Evolutionary conservation across 768 basidiomycete genomes (phyloP), one percentile per base, ranked within the genome.

Genomic region (Mycena floridula): DNA sequence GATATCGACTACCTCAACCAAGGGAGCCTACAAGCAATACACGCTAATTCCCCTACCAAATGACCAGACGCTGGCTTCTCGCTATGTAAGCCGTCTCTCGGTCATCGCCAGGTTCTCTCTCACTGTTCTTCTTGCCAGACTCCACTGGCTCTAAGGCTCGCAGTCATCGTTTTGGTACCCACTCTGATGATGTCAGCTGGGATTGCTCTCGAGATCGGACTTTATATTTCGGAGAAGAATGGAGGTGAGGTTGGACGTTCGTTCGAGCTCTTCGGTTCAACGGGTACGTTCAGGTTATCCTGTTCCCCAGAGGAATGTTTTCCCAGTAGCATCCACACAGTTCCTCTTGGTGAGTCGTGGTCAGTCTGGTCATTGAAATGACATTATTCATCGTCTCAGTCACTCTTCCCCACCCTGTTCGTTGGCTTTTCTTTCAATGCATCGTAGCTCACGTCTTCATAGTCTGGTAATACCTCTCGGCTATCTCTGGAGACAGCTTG

Each of bases 321-420:
- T 83, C 48, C 59, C 63, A 7, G 57, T 75, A 23, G 68, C 71
- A 7, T 78, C 79, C 9, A 64, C 62, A 22, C 61, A 68, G 25
- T 67, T 69, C 48, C 47, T 76, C 30, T 69, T 69, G 61, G 56
- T 71, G 64, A 53, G 77, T n/a, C n/a, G n/a, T 35, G 65, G 4
- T 13, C 12, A 35, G 20, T 24, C 39, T 18, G 8, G 43, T 2
- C 16, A 25, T 21, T 22, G 39, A 27, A 48, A n/a, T 39, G 18
- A 44, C 8, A 22, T n/a, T 5, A n/a, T n/a, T n/a, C n/a, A n/a
- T n/a, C n/a, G n/a, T 44, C 35, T 9, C 42, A 83, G 81, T 72
- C 79, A 0, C 81, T 83, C 57, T 63, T 85, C 51, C 81, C 82
- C 1, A 73, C 72, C 26, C 36, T 73, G 69, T 73, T 48, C 57